phyloP scores from a whole-genome alignment of 1,139 yeast species.

The Blastobotrys malaysiensis region DNA sequence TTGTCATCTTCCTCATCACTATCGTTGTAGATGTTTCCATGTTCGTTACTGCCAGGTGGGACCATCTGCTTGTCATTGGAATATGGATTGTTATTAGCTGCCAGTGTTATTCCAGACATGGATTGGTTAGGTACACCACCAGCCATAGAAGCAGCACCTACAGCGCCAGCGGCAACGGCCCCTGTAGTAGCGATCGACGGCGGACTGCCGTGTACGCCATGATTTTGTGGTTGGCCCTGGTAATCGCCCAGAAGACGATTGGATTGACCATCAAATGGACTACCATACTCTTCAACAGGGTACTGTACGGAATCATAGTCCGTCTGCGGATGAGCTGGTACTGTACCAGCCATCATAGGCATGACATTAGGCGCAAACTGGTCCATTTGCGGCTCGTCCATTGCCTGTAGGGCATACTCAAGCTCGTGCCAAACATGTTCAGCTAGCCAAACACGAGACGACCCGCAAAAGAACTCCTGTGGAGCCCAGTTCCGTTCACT shows the following conservation, averaged over 20 bases:
- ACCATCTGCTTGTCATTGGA: not conserved
- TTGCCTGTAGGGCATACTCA: conserved; percentile 29
- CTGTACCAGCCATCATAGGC: conserved; percentile 1
- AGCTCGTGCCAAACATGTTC: conserved; percentile 37
- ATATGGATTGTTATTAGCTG: not conserved
- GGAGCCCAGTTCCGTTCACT: conserved; percentile 32
- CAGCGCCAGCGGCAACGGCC: not conserved
- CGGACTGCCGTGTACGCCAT: not conserved
- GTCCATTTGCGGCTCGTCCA: conserved; percentile 7
- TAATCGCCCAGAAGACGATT: not conserved
- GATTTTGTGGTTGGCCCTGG: not conserved
- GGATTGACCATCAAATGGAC: not conserved
- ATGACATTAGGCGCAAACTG: conserved; percentile 1
- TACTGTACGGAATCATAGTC: not conserved
- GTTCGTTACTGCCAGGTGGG: conserved; percentile 5
- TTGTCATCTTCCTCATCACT: conserved; percentile 21
- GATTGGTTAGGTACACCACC: conserved; percentile 3
- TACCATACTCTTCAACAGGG: not conserved
- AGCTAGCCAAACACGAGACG: conserved; percentile 34
- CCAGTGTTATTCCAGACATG: conserved; percentile 2
- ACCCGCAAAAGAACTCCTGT: conserved; percentile 34
- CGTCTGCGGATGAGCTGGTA: not conserved
- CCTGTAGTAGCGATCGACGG: not conserved
- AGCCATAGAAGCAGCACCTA: not conserved
- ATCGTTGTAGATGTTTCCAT: conserved; percentile 17